phyloP scores from a whole-genome alignment of 2,329 filamentous ascomycete species.

The Dothistroma pini region DNA sequence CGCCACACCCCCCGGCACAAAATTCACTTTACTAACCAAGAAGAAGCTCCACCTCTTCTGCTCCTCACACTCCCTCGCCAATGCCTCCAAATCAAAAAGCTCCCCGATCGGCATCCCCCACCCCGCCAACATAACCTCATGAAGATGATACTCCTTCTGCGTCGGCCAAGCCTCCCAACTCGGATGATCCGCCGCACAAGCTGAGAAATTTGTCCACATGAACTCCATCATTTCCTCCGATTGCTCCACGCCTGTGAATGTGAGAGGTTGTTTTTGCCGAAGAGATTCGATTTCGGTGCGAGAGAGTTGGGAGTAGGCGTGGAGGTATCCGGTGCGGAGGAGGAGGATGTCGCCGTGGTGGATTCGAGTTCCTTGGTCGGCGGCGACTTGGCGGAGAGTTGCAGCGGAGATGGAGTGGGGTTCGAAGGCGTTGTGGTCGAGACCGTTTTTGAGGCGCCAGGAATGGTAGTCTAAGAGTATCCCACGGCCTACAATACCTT shows the following conservation, averaged over 20 bases:
- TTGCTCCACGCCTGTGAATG: slow-evolving; percentile 49
- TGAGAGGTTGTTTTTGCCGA: slow-evolving; percentile 39
- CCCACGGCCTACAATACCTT: slow-evolving; percentile 56
- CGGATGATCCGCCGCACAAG: slow-evolving; percentile 39
- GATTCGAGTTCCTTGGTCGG: slow-evolving; percentile 47
- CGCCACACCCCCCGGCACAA: slow-evolving; percentile 41
- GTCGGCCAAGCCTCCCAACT: slow-evolving; percentile 39
- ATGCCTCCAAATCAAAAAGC: slow-evolving; percentile 48
- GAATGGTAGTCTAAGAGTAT: slow-evolving; percentile 53
- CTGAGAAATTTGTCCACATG: slow-evolving; percentile 39
- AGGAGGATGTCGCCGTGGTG: slow-evolving; percentile 57
- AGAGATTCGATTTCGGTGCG: slow-evolving; percentile 38
- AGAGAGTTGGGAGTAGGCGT: slow-evolving; percentile 39
- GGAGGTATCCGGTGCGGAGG: slow-evolving; percentile 49
- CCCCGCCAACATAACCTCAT: slow-evolving; percentile 49
- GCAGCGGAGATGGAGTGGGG: slow-evolving; percentile 35
- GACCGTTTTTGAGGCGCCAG: slow-evolving; percentile 43
- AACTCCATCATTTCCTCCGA: slow-evolving; percentile 45
- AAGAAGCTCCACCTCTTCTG: slow-evolving; percentile 47
- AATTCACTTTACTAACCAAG: slow-evolving; percentile 46
- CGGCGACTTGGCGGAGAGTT: slow-evolving; percentile 44
- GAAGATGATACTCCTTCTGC: slow-evolving; percentile 37
- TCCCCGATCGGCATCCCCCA: slow-evolving; percentile 53
- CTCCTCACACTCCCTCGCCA: slow-evolving; percentile 41
- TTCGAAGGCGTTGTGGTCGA: slow-evolving; percentile 36